Evolutionary conservation across 202 grass and related monocot genomes (phyloP).

Genomic region (Cymbopogon flexuosus): DNA sequence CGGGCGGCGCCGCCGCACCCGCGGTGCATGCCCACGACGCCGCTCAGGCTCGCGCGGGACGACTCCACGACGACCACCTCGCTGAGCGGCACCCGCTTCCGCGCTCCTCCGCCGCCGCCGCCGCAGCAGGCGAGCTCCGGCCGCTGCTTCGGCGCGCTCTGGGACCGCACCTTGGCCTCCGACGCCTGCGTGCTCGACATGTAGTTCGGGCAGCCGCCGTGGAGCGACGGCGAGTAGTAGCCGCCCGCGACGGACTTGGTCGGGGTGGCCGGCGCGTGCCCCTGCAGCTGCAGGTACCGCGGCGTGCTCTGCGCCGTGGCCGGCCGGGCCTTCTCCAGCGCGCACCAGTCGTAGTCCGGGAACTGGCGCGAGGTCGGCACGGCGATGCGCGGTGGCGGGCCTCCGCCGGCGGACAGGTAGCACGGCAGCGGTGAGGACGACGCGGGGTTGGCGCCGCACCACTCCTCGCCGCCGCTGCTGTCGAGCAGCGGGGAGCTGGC

Average conservation of each 20-base stretch:
- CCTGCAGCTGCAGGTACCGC: conserved; percentile 40
- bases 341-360: conserved; percentile 60
- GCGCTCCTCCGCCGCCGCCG: not conserved
- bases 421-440: conserved; percentile 40
- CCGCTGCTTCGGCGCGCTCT: conserved; percentile 87
- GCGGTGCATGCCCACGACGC: conserved; percentile 54
- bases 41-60: conserved; percentile 64
- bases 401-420: not conserved
- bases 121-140: conserved; percentile 29
- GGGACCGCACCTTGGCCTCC: conserved; percentile 87
- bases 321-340: conserved; percentile 57
- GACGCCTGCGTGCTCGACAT: conserved; percentile 94
- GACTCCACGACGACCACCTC: conserved; percentile 66
- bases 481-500: conserved; percentile 49
- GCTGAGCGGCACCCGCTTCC: conserved; percentile 78
- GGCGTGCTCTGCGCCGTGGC: conserved; percentile 89
- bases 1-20: conserved; percentile 49
- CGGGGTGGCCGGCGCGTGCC: conserved; percentile 43
- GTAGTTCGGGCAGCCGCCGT: conserved; percentile 55
- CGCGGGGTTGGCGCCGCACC: conserved; percentile 33
- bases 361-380: conserved; percentile 45
- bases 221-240: conserved; percentile 22
- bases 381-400: conserved; percentile 41
- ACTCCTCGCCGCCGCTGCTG: conserved; percentile 20
- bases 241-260: conserved; percentile 53